These are phyloP conservation scores for Perkinsus olseni DNA, from an alignment of 169 alveolate species.

Conservation along the genomic window DNA sequence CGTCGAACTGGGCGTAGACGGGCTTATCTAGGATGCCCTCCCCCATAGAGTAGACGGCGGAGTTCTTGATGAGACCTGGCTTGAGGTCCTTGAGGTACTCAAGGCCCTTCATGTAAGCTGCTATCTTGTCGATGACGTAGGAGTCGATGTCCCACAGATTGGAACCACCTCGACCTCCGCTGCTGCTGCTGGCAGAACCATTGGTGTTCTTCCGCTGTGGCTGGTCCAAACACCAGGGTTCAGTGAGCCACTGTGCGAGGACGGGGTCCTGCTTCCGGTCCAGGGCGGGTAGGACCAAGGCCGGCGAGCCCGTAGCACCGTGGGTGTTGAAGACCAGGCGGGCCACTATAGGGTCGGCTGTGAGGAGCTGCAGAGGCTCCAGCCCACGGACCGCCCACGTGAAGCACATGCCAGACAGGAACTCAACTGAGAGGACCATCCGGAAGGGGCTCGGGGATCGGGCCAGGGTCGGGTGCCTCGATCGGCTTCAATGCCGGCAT, in stretches of 20 bases:
- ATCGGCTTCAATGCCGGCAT: background rate
- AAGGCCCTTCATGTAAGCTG: background rate
- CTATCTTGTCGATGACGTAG: background rate
- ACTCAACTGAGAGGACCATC: background rate
- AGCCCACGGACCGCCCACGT: background rate
- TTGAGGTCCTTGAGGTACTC: background rate
- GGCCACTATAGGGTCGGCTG: background rate
- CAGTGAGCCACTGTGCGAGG: background rate
- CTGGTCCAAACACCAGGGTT: background rate
- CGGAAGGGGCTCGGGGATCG: background rate
- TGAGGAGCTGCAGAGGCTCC: background rate
- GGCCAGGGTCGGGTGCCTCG: background rate
- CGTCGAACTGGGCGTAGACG: background rate
- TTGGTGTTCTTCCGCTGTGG: background rate
- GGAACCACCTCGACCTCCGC: background rate
- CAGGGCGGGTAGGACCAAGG: background rate
- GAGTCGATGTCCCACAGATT: background rate
- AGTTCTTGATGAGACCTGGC: background rate
- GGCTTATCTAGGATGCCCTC: background rate
- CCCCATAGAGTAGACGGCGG: background rate
- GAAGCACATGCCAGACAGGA: background rate
- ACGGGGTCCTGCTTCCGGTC: background rate
- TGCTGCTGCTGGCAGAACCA: background rate
- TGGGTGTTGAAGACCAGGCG: background rate
- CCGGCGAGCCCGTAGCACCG: background rate